phyloP scores from a whole-genome alignment of 495 filamentous ascomycete genomes.

The Rostrohypoxylon terebratum region DNA sequence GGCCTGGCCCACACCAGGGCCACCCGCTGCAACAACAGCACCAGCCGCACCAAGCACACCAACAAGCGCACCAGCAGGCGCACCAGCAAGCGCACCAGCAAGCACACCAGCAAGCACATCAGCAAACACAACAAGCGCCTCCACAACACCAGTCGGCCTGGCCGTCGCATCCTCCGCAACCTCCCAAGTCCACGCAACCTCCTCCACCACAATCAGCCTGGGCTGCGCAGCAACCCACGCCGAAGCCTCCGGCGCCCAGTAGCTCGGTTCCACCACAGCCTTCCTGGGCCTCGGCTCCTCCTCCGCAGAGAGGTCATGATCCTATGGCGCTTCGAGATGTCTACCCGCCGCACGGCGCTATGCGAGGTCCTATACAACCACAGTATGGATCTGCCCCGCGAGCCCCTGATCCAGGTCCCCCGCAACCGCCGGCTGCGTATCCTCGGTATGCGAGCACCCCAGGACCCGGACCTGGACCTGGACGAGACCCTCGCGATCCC shows the following conservation, averaged over 20 bases:
- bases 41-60: constrained; percentile 48
- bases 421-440: constrained; percentile 45
- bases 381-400: constrained; percentile 51
- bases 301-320: constrained; percentile 52
- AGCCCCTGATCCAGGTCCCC: constrained; percentile 50
- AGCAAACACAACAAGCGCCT: constrained; percentile 31
- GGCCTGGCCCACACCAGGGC: constrained; percentile 44
- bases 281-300: constrained; percentile 51
- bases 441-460: constrained; percentile 48
- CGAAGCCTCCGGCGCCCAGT: constrained; percentile 54
- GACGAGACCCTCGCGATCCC: constrained; percentile 49
- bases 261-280: constrained; percentile 56
- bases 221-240: constrained; percentile 56
- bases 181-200: constrained; percentile 55
- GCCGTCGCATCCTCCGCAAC: constrained; percentile 53
- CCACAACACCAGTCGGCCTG: constrained; percentile 47
- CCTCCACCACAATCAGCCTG: constrained; percentile 56
- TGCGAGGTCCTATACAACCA: constrained; percentile 43
- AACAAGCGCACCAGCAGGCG: too few species aligned
- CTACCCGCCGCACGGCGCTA: constrained; percentile 49
- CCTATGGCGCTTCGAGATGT: constrained; percentile 50
- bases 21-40: constrained; percentile 48
- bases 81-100: too few species aligned
- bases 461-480: constrained; percentile 48
- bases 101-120: constrained; percentile 34